These are phyloP conservation scores for Fraxinus xanthoxyloides DNA, from an alignment of 305 asterid species.

Conservation along the genomic window DNA sequence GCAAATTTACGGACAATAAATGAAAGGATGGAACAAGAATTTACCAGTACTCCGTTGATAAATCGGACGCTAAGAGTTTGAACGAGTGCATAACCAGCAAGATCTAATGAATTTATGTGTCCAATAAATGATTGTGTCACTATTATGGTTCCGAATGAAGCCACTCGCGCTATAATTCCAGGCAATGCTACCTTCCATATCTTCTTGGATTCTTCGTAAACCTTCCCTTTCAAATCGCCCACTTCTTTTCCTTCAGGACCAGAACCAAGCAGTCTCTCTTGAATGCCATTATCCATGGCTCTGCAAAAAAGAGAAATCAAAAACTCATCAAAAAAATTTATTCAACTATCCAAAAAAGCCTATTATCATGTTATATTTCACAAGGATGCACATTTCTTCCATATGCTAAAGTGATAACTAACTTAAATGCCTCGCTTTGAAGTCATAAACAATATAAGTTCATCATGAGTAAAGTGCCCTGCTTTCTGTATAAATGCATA, in stretches of 20 bases:
- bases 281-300: constrained; percentile 38
- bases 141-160: constrained; percentile 46
- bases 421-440: background rate
- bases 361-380: background rate
- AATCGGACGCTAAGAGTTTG: constrained; percentile 49
- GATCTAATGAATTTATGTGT: constrained; percentile 41
- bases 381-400: background rate
- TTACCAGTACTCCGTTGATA: constrained; percentile 51
- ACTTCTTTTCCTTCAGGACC: constrained; percentile 28
- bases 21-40: background rate
- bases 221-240: constrained; percentile 31
- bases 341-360: background rate
- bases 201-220: constrained; percentile 52
- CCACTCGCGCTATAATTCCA: constrained; percentile 45
- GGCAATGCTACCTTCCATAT: constrained; percentile 76
- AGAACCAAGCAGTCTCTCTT: constrained; percentile 31
- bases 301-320: background rate
- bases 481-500: background rate
- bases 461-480: background rate
- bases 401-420: background rate
- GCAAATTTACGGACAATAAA: background rate
- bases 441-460: background rate
- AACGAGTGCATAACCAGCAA: constrained; percentile 54
- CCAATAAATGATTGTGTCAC: constrained; percentile 56
- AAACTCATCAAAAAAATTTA: background rate